phyloP scores from a whole-genome alignment of 2,329 filamentous ascomycete species.

The Arthrocladium fulminans region DNA sequence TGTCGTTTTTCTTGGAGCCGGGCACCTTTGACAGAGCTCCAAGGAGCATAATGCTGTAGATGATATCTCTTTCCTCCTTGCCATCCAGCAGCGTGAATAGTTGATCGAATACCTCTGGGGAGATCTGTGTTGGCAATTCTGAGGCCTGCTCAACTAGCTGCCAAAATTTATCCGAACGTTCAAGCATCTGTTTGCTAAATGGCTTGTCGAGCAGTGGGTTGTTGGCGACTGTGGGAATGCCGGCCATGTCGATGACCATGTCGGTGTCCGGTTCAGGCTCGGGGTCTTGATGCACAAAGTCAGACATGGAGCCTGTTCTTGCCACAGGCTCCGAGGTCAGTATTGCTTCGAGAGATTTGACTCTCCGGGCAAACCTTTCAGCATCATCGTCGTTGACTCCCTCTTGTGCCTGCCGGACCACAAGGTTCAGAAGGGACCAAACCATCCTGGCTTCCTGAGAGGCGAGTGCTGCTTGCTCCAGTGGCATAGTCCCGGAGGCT shows the following conservation, averaged over 20 bases:
- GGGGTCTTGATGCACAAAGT: constrained; percentile 23
- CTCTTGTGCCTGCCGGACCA: constrained; percentile 31
- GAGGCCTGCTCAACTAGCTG: constrained; percentile 64
- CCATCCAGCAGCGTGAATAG: constrained; percentile 62
- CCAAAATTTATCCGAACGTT: constrained; percentile 73
- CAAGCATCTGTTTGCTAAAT: constrained; percentile 44
- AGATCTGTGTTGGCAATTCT: background rate
- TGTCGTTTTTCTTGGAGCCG: background rate
- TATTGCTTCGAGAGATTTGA: constrained; percentile 17
- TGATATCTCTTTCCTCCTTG: constrained; percentile 77
- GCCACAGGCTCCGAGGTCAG: constrained; percentile 20
- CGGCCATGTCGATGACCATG: constrained; percentile 33
- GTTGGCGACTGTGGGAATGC: constrained; percentile 22
- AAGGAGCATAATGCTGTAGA: constrained; percentile 61
- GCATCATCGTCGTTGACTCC: constrained; percentile 20
- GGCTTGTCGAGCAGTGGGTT: constrained; percentile 16
- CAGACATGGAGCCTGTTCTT: constrained; percentile 17
- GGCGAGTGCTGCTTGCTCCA: constrained; percentile 16
- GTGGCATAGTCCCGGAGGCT: background rate
- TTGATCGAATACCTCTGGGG: constrained; percentile 2
- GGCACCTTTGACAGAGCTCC: constrained; percentile 1
- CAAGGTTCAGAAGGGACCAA: constrained; percentile 51
- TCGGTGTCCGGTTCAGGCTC: constrained; percentile 15
- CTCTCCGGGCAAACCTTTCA: constrained; percentile 26
- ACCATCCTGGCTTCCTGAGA: constrained; percentile 39